These are phyloP conservation scores for Penicillium sclerotiorum DNA, from an alignment of 2,329 filamentous ascomycete species.

Conservation along the genomic window DNA sequence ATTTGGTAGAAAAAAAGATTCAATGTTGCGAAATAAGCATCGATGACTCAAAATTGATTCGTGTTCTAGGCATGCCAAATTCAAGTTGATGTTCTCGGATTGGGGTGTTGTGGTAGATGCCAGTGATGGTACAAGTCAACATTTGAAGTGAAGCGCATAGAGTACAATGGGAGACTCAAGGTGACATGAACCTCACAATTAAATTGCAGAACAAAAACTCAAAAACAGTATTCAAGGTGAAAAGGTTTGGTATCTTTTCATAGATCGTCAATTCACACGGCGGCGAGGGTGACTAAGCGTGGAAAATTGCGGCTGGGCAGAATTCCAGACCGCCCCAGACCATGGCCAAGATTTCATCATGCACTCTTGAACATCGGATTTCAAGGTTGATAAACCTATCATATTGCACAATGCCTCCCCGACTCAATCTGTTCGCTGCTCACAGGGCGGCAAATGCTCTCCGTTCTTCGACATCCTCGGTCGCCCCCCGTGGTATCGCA, in stretches of 20 bases:
- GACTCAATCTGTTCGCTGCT: constrained; percentile 53
- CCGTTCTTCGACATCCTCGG: constrained; percentile 30
- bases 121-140: no score
- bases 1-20: no score
- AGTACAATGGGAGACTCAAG: no score
- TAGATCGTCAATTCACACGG: background rate
- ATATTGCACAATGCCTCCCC: constrained; percentile 54
- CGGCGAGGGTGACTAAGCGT: constrained; percentile 20
- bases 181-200: no score
- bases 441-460: constrained; percentile 35
- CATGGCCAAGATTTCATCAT: constrained; percentile 8
- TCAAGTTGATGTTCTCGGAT: no score
- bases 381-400: constrained; percentile 4
- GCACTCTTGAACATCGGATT: constrained; percentile 7
- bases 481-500: constrained; percentile 26
- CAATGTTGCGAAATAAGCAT: no score
- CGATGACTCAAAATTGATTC: background rate
- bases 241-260: no score
- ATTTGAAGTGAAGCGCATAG: no score
- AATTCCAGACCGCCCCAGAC: constrained; percentile 17
- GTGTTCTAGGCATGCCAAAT: no score
- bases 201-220: no score
- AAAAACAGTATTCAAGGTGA: no score
- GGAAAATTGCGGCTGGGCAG: constrained; percentile 22
- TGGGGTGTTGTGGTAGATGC: no score